Evolutionary conservation across 140 eudicot species (phyloP).

Genomic region (Anethum foeniculum): DNA sequence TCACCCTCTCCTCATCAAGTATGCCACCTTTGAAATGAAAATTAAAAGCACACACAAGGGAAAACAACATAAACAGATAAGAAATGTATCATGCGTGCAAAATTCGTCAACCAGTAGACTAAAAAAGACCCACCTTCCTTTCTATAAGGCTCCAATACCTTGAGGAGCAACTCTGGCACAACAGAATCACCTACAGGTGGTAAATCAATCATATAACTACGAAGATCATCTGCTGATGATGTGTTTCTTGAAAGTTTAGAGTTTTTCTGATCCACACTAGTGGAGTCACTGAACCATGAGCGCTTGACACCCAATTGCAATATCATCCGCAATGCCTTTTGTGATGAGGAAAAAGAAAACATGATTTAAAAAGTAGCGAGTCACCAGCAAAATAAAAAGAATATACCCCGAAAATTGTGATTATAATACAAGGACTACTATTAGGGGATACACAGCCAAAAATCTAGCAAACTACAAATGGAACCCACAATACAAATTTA

Average conservation of each 20-base stretch:
- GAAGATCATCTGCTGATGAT: constrained; percentile 70
- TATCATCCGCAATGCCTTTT: constrained; percentile 83
- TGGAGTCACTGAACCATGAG: constrained; percentile 61
- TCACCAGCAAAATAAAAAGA: background rate
- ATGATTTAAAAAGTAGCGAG: background rate
- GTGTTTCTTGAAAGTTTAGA: constrained; percentile 37
- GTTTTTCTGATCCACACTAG: constrained; percentile 22
- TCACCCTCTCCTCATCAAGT: constrained; percentile 82
- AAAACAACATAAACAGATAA: constrained; percentile 19
- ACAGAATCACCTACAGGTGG: constrained; percentile 80
- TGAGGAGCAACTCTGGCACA: constrained; percentile 94
- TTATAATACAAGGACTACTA: background rate
- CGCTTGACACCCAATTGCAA: constrained; percentile 90
- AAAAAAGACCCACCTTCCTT: constrained; percentile 60
- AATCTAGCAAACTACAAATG: background rate
- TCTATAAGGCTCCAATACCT: constrained; percentile 93
- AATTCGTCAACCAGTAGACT: constrained; percentile 8
- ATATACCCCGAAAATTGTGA: background rate
- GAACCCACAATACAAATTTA: background rate
- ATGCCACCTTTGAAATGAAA: constrained; percentile 55
- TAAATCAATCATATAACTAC: constrained; percentile 72
- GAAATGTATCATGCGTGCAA: background rate
- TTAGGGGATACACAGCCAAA: background rate
- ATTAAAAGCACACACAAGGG: background rate
- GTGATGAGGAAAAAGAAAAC: background rate